Percentiles rank a stretch among this genome's conserved stretches.
These are phyloP conservation scores for Leccinum subtestaceum DNA, from an alignment of 768 basidiomycete genomes.

Conservation along the genomic window DNA sequence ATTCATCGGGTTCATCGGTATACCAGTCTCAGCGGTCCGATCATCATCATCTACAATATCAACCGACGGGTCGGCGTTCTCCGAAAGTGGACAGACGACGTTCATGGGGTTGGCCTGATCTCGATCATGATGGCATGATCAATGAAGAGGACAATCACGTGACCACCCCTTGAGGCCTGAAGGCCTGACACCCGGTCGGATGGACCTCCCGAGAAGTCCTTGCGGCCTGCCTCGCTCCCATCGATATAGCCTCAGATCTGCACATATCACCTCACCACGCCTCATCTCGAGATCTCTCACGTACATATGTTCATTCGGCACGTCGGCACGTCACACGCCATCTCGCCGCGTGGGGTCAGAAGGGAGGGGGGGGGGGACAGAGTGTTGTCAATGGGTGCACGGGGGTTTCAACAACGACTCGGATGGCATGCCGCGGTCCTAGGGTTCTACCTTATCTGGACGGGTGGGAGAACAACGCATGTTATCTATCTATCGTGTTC, in stretches of 20 bases:
- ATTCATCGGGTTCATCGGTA: background rate
- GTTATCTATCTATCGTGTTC: slow-evolving; percentile 6
- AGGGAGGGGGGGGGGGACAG: background rate
- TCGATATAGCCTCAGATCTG: background rate
- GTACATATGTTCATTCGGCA: background rate
- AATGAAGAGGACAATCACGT: background rate
- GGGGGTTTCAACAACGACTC: background rate
- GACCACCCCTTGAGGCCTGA: background rate
- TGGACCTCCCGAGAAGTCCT: background rate
- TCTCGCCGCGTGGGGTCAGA: background rate
- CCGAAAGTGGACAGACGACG: background rate
- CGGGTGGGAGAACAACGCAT: background rate
- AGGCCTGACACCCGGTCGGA: background rate
- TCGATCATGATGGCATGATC: background rate
- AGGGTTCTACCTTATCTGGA: slow-evolving; percentile 6
- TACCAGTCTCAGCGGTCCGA: background rate
- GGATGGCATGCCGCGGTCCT: background rate
- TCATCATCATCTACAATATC: background rate
- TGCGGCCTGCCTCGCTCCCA: background rate
- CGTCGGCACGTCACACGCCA: background rate
- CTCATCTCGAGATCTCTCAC: background rate
- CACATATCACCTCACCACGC: too few species aligned
- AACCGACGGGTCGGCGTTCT: background rate
- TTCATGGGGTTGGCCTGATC: background rate
- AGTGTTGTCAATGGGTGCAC: background rate